Evolutionary conservation across 2,329 filamentous ascomycete species (phyloP).

Genomic region (Fusarium sp.): DNA sequence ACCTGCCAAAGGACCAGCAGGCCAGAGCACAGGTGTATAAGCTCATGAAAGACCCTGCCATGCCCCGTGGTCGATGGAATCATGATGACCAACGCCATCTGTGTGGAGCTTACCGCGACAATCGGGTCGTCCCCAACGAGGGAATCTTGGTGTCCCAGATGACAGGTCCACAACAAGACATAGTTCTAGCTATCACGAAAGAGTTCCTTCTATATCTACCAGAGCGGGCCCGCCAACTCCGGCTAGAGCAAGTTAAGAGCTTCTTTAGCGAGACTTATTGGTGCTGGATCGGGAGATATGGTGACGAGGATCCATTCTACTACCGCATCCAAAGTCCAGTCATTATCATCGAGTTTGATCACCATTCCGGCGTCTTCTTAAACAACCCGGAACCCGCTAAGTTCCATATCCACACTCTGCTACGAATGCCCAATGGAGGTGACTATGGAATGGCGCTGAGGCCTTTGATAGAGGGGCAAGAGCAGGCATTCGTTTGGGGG

Average conservation of each 20-base stretch:
- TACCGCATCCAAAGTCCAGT: slow-evolving; percentile 83
- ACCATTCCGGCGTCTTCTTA: slow-evolving; percentile 82
- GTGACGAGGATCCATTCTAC: slow-evolving; percentile 73
- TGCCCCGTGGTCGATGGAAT: slow-evolving; percentile 79
- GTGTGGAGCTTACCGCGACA: slow-evolving; percentile 78
- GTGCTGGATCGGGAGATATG: slow-evolving; percentile 76
- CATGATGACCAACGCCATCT: slow-evolving; percentile 83
- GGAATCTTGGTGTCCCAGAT: slow-evolving; percentile 69
- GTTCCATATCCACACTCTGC: slow-evolving; percentile 75
- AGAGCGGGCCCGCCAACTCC: slow-evolving; percentile 60
- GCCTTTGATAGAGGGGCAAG: slow-evolving; percentile 35
- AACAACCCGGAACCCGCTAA: slow-evolving; percentile 78
- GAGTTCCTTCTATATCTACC: slow-evolving; percentile 79
- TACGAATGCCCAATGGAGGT: slow-evolving; percentile 78
- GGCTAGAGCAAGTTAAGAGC: slow-evolving; percentile 64
- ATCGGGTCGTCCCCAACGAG: slow-evolving; percentile 77
- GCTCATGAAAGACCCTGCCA: slow-evolving; percentile 70
- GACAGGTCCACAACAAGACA: slow-evolving; percentile 58
- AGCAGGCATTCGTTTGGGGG: slow-evolving; percentile 40
- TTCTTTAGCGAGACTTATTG: slow-evolving; percentile 79
- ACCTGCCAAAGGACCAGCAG: slow-evolving; percentile 58
- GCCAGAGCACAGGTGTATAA: slow-evolving; percentile 66
- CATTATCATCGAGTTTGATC: slow-evolving; percentile 80
- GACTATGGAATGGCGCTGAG: slow-evolving; percentile 70
- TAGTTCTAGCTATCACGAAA: slow-evolving; percentile 68